Percentiles rank a stretch among this genome's conserved stretches.
Conservation (phyloP, 495 filamentous ascomycete genomes). For the Penicillium paxilli region DNA sequence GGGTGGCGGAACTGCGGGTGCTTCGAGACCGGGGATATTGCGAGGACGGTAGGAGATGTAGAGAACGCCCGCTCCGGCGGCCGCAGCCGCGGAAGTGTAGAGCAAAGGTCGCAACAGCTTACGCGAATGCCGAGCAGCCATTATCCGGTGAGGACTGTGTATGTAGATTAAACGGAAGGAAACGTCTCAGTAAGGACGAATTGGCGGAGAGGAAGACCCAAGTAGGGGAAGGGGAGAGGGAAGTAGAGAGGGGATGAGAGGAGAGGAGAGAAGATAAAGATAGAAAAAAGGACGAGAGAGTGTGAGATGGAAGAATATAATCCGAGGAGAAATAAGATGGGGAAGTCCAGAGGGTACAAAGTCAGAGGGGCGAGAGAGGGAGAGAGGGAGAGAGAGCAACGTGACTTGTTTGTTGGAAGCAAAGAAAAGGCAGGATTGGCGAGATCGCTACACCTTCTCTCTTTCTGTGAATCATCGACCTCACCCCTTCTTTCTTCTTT, state of each 20-base stretch:
- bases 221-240: slow-evolving; percentile 5
- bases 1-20: slow-evolving; percentile 76
- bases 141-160: slow-evolving; percentile 31
- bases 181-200: too few relatives aligned
- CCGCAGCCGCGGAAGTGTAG: slow-evolving; percentile 60
- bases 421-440: slow-evolving; percentile 17
- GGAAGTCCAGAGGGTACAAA: too few relatives aligned
- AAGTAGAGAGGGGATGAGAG: slow-evolving; percentile 15
- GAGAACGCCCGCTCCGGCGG: slow-evolving; percentile 61
- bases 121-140: slow-evolving; percentile 59
- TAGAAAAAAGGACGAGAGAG: too few relatives aligned
- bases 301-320: too few relatives aligned
- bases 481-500: neutral
- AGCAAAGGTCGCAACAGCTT: slow-evolving; percentile 60
- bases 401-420: neutral
- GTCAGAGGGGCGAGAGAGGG: neutral
- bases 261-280: slow-evolving; percentile 14
- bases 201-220: neutral
- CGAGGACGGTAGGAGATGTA: slow-evolving; percentile 81
- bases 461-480: slow-evolving; percentile 6
- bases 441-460: slow-evolving; percentile 25
- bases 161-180: slow-evolving; percentile 10
- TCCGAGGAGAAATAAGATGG: too few relatives aligned
- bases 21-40: slow-evolving; percentile 82
- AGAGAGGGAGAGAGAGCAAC: neutral